Conservation (phyloP, 139 green algal species). For the Nannochloris sp. region DNA sequence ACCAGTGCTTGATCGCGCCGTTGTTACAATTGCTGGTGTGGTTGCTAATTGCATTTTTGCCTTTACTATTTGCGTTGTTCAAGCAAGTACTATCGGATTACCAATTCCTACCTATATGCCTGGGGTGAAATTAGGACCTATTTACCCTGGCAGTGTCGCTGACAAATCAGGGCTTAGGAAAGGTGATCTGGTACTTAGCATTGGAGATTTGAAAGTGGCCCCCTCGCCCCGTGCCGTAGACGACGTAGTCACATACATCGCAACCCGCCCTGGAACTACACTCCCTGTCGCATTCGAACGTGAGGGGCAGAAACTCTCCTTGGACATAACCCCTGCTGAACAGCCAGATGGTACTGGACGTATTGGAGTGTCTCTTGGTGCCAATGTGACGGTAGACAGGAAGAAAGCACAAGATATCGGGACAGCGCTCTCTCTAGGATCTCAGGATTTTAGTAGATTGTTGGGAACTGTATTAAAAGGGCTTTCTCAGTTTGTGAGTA, state of each 20-base stretch:
- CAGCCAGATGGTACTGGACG: conserved; percentile 55
- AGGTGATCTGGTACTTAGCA: conserved; percentile 69
- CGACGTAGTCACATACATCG: conserved; percentile 58
- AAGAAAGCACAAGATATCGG: neutral
- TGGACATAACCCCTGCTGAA: conserved; percentile 27
- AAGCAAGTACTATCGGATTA: conserved; percentile 70
- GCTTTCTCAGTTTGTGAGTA: conserved; percentile 63
- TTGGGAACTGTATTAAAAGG: conserved; percentile 29
- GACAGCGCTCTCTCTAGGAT: neutral
- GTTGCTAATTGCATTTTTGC: conserved; percentile 91
- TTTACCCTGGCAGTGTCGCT: conserved; percentile 41
- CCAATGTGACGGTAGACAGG: conserved; percentile 41
- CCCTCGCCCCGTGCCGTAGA: conserved; percentile 24
- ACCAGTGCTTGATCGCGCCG: conserved; percentile 54
- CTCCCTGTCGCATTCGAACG: conserved; percentile 25
- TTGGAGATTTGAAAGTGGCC: conserved; percentile 41
- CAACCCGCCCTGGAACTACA: conserved; percentile 27
- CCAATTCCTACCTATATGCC: conserved; percentile 52
- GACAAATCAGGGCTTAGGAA: conserved; percentile 52
- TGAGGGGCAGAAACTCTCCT: conserved; percentile 13
- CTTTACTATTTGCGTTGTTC: conserved; percentile 69
- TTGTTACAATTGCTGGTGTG: conserved; percentile 90
- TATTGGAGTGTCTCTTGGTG: conserved; percentile 81
- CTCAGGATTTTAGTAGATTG: conserved; percentile 3
- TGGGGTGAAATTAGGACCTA: conserved; percentile 64